These are phyloP conservation scores for Cryptococcus hybrid DNA, from an alignment of 1,284 basidiomycete species.

Conservation along the genomic window DNA sequence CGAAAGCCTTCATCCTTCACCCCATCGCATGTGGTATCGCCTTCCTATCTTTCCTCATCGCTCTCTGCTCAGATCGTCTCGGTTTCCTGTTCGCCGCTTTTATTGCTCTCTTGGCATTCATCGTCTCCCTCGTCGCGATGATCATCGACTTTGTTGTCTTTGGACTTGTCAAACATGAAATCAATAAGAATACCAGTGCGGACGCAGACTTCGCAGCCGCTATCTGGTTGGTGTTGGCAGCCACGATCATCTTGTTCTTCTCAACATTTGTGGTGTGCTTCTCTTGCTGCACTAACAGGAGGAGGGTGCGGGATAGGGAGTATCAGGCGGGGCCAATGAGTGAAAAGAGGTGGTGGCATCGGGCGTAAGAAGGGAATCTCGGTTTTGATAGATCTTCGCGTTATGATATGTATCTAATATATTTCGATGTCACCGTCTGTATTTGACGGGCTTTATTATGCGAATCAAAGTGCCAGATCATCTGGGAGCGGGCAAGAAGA, in stretches of 20 bases:
- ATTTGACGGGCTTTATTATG: no score
- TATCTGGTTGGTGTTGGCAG: slow-evolving; percentile 41
- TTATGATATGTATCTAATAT: no score
- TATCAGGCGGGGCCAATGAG: neutral
- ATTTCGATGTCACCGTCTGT: no score
- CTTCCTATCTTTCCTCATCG: slow-evolving; percentile 42
- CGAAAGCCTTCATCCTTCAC: slow-evolving; percentile 44
- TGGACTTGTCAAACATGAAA: slow-evolving; percentile 27
- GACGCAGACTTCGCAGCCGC: slow-evolving; percentile 25
- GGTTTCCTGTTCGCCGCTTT: slow-evolving; percentile 45
- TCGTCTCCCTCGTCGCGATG: slow-evolving; percentile 45
- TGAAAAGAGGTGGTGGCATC: slow-evolving; percentile 1
- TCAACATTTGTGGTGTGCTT: slow-evolving; percentile 34
- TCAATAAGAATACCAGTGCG: slow-evolving; percentile 25
- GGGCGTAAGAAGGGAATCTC: neutral
- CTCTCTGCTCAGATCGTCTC: slow-evolving; percentile 34
- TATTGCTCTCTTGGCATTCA: slow-evolving; percentile 36
- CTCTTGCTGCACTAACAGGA: slow-evolving; percentile 28
- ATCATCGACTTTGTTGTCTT: slow-evolving; percentile 43
- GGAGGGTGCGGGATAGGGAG: slow-evolving; percentile 12
- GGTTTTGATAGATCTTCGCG: no score
- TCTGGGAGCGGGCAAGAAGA: no score
- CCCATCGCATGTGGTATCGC: slow-evolving; percentile 42
- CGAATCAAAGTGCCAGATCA: no score
- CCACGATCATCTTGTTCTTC: slow-evolving; percentile 40